Base-by-base conservation (phyloP, 169 alveolate genomes). In the Theileria orientalis region DNA sequence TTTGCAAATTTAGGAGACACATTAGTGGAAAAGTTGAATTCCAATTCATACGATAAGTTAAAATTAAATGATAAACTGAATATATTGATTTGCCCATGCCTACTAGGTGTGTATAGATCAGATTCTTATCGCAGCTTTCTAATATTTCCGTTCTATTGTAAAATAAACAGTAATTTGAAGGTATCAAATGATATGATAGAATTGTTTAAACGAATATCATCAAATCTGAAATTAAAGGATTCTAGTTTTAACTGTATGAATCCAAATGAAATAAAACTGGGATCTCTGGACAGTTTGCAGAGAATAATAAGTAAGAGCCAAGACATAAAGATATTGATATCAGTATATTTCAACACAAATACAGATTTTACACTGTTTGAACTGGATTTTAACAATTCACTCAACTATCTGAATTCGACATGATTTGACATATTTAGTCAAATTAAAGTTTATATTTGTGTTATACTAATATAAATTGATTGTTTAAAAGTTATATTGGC, bases 321-420 rank as follows among this genome's bases (percentile, higher is more conserved):
- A n/a, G n/a, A n/a, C n/a, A 35, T 21, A 3, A 6, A 14, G 0
- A 7, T 40, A 40, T 40, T 59, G 19, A 59, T 59, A 3, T 59
- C 69, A 2, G 56, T 59, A 21, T 59, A n/a, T n/a, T n/a, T 35
- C 8, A 21, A 3, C 25, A 33, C n/a, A 35, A 59, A 32, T 35
- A 6, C 1, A 21, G 37, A 59, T 27, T 59, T 59, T 23, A 42
- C 68, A 29, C 57, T 74, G 25, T 74, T 59, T 32, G 69, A 74
- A 27, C 23, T 74, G 19, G 32, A 74, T 63, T 74, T 73, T 8
- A 29, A 27, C 40, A 40, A 51, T 14, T 32, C 66, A 16, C 75
- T 73, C n/a, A 73, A 73, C 29, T 33, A 59, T 35, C 16, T 73
- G 29, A 25, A 59, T 25, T 13, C 8, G 14, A 47, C 11, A 3